Conservation (phyloP, 2,329 filamentous ascomycete genomes). For the Zarea fungicola region DNA sequence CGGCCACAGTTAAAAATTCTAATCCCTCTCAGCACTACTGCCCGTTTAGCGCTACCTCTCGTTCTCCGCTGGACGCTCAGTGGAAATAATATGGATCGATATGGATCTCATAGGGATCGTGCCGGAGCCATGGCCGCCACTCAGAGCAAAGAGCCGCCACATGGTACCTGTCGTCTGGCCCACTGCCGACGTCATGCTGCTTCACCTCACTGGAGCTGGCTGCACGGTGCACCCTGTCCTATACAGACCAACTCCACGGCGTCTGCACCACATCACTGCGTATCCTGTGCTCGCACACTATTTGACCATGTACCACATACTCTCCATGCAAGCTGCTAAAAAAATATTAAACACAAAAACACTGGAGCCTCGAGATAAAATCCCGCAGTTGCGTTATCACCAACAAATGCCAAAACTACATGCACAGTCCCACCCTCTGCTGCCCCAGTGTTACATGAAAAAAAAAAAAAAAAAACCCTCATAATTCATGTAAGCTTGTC, state of each 20-base stretch:
- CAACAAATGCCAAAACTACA: neutral
- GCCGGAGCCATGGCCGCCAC: slow-evolving; percentile 9
- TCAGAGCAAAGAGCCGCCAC: slow-evolving; percentile 3
- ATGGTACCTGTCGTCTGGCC: slow-evolving; percentile 7
- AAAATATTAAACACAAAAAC: neutral
- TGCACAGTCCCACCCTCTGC: neutral
- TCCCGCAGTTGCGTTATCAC: slow-evolving; percentile 13
- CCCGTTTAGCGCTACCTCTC: neutral
- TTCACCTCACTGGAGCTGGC: neutral
- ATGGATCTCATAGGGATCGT: slow-evolving; percentile 14
- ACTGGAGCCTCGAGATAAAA: slow-evolving; percentile 13
- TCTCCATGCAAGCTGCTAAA: neutral
- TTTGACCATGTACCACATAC: neutral
- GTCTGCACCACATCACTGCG: neutral
- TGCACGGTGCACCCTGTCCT: no score
- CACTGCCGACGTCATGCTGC: slow-evolving; percentile 11
- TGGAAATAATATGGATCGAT: slow-evolving; percentile 7
- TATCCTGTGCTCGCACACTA: neutral
- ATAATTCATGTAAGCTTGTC: slow-evolving; percentile 1
- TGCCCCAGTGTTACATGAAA: slow-evolving; percentile 2
- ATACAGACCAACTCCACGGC: neutral
- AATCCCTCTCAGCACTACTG: neutral
- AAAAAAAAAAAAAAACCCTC: neutral
- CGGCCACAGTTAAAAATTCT: slow-evolving; percentile 9
- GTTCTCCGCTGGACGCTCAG: neutral